Base-by-base conservation (phyloP, 2,329 filamentous ascomycete species). In the Aspergillus glaucus region DNA sequence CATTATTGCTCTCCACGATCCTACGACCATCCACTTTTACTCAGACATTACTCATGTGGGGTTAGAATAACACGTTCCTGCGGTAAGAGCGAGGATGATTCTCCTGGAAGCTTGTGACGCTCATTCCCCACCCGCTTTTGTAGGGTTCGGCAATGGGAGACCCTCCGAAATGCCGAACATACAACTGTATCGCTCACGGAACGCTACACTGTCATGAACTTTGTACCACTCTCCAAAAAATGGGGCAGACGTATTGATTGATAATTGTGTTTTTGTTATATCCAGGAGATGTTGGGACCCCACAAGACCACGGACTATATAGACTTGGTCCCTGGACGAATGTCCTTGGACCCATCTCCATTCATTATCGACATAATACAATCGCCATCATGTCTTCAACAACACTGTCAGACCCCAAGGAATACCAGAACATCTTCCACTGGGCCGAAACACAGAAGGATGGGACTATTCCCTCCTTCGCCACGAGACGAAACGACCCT, bases 381-480 rank as follows among this genome's bases (percentile, higher is more conserved):
- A 44, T 24, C 43, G 43, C 37, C 46, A 60, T 14, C 30, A 64
- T 65, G 61, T 51, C 56, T 51, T 62, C 62, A 8, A 58, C 55
- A 44, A 54, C 51, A 2, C 50, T 63, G 7, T 49, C 62, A 2
- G 60, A 64, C 46, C 61, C 64, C 42, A 34, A 62, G 39, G 73
- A 78, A 40, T 78, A 77, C 53, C 74, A 77, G 47, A 73, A 75
- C 45, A 75, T 77, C 56, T 77, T 78, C 51, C 75, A 78, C 58
- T 82, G 79, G 79, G 79, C 78, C 0, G 78, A 80, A 58, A 81
- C 79, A n/a, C 79, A 82, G 55, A 74, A 80, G 57, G 72, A 81
- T 59, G 79, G 75, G 0, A 58, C 68, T 0, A 73, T 81, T 22
- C 79, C 78, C 9, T 79, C 78, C 0, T 82, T 81, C 55, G 70